Percentiles rank a stretch among this genome's conserved stretches.
These are phyloP conservation scores for Hanseniaspora guilliermondii DNA, from an alignment of 805 yeast species.

Conservation along the genomic window DNA sequence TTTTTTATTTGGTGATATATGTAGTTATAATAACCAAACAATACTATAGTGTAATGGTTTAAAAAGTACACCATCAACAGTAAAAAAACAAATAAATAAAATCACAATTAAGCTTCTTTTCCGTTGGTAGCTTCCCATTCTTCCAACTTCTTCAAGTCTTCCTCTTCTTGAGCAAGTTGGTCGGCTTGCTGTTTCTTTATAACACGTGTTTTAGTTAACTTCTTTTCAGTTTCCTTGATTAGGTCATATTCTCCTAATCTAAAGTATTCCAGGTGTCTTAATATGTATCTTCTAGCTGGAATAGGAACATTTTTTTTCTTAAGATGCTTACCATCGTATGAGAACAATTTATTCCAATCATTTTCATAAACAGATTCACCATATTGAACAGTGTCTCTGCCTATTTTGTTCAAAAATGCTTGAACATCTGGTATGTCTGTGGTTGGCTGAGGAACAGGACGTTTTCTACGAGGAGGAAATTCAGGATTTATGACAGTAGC, in stretches of 20 bases:
- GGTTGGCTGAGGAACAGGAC: slow-evolving; percentile 39
- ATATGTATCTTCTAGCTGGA: slow-evolving; percentile 56
- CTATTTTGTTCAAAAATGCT: slow-evolving; percentile 64
- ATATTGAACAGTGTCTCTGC: slow-evolving; percentile 60
- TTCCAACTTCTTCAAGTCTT: slow-evolving; percentile 23
- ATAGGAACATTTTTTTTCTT: slow-evolving; percentile 69
- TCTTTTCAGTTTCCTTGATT: slow-evolving; percentile 39
- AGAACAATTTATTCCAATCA: slow-evolving; percentile 55
- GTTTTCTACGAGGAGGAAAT: slow-evolving; percentile 7
- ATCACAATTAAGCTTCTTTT: neutral
- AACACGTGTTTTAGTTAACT: slow-evolving; percentile 38
- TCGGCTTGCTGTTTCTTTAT: slow-evolving; percentile 49
- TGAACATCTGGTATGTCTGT: slow-evolving; percentile 51
- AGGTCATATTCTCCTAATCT: slow-evolving; percentile 38
- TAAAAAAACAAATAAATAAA: neutral
- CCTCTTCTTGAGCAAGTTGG: slow-evolving; percentile 30
- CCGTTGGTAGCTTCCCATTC: slow-evolving; percentile 18
- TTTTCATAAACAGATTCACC: slow-evolving; percentile 54
- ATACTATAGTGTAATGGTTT: slow-evolving; percentile 12
- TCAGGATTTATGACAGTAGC: neutral
- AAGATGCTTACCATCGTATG: slow-evolving; percentile 41
- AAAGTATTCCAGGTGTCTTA: slow-evolving; percentile 59
- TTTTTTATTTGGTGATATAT: too few species aligned
- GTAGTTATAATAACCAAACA: too few species aligned
- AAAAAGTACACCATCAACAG: too few species aligned